A percentile compares a stretch with the other conserved stretches of the same genome.
These are phyloP conservation scores for Leccinum obscurum DNA, from an alignment of 768 basidiomycete genomes.

Conservation along the genomic window DNA sequence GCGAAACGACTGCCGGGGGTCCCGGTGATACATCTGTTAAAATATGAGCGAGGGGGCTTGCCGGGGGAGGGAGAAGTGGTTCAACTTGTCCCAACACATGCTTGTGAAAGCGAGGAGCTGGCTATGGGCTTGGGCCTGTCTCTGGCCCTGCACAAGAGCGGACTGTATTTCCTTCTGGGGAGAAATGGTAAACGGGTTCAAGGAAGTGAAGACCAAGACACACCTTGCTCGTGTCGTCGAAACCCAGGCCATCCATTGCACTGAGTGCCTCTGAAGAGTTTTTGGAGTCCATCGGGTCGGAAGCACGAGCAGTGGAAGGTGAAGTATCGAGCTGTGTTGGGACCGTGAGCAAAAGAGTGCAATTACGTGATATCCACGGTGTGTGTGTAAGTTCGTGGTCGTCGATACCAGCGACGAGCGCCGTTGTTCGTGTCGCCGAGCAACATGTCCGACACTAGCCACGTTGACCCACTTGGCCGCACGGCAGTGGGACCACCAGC, in stretches of 20 bases:
- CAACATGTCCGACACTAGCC: conserved; percentile 2
- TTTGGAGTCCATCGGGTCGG: conserved; percentile 23
- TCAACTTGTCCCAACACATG: conserved; percentile 91
- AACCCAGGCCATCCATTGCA: conserved; percentile 43
- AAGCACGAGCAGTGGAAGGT: background rate
- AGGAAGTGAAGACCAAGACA: conserved; percentile 4
- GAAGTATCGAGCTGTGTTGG: background rate
- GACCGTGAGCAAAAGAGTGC: conserved; percentile 26
- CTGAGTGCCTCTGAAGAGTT: conserved; percentile 24
- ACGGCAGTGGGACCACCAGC: background rate
- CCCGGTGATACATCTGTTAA: conserved; percentile 73
- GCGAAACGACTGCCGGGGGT: conserved; percentile 79
- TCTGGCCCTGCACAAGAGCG: conserved; percentile 78
- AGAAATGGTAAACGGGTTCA: conserved; percentile 5
- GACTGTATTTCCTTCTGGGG: conserved; percentile 75
- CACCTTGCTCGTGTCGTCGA: conserved; percentile 81
- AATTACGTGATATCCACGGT: conserved; percentile 24
- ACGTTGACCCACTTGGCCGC: conserved; percentile 3
- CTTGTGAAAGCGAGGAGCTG: conserved; percentile 77
- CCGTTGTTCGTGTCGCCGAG: conserved; percentile 6
- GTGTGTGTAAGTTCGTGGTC: conserved; percentile 2
- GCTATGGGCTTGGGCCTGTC: conserved; percentile 78
- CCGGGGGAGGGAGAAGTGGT: conserved; percentile 25
- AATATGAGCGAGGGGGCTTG: conserved; percentile 8
- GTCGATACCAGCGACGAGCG: conserved; percentile 12